These are phyloP conservation scores for Melampsora occidentalis DNA, from an alignment of 1,284 basidiomycete species.

Conservation along the genomic window DNA sequence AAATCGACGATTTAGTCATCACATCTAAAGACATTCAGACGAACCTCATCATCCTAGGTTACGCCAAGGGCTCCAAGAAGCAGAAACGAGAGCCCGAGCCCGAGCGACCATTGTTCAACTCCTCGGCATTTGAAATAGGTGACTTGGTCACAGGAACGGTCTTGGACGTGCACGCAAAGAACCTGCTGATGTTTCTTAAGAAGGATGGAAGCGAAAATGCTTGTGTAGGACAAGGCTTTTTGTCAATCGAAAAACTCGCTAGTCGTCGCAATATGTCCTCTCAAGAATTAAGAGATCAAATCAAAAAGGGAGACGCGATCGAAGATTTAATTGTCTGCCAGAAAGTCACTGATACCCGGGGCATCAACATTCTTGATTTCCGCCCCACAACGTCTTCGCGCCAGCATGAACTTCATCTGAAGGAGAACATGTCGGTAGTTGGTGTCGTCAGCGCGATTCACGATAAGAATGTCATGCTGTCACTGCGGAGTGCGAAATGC, in stretches of 20 bases:
- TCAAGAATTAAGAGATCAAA: conserved; percentile 47
- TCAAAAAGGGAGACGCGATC: conserved; percentile 50
- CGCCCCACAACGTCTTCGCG: neutral
- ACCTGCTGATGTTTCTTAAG: conserved; percentile 50
- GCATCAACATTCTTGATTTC: conserved; percentile 46
- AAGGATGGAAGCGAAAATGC: conserved; percentile 44
- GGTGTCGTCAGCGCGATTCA: conserved; percentile 74
- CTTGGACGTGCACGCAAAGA: conserved; percentile 50
- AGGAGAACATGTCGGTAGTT: conserved; percentile 71
- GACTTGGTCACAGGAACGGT: conserved; percentile 51
- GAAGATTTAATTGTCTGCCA: conserved; percentile 49
- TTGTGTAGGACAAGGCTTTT: conserved; percentile 11
- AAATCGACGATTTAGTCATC: conserved; percentile 73
- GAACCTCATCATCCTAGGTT: conserved; percentile 79
- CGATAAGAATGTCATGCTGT: conserved; percentile 74
- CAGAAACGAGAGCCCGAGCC: neutral
- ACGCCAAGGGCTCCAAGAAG: neutral
- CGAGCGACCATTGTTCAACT: conserved; percentile 50
- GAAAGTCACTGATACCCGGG: conserved; percentile 50
- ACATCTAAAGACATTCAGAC: conserved; percentile 86
- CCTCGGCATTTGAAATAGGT: conserved; percentile 50
- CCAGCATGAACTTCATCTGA: conserved; percentile 57
- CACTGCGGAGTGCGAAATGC: conserved; percentile 63
- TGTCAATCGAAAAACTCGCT: conserved; percentile 19
- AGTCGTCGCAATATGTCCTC: conserved; percentile 45